These are phyloP conservation scores for Corniculantispora saksenae DNA, from an alignment of 2,329 filamentous ascomycete genomes.

Conservation along the genomic window DNA sequence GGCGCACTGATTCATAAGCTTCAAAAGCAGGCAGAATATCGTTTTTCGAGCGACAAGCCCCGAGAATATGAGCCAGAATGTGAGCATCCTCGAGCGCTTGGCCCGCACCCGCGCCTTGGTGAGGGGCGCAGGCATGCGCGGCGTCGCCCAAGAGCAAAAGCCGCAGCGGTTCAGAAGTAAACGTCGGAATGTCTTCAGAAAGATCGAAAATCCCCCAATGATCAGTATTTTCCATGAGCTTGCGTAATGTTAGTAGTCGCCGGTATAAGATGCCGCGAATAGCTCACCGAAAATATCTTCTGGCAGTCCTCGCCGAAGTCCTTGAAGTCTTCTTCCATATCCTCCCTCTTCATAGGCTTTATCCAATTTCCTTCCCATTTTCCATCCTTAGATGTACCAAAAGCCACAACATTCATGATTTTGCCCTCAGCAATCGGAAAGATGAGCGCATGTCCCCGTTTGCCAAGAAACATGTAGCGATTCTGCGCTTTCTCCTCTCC, in stretches of 20 bases:
- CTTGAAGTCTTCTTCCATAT: slow-evolving; percentile 14
- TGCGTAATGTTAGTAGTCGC: neutral
- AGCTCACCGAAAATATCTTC: slow-evolving; percentile 17
- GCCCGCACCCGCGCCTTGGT: slow-evolving; percentile 20
- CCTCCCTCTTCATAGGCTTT: slow-evolving; percentile 13
- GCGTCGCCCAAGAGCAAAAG: slow-evolving; percentile 21
- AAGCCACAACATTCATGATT: slow-evolving; percentile 57
- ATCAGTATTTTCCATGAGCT: slow-evolving; percentile 20
- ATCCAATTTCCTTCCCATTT: slow-evolving; percentile 18
- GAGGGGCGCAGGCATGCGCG: slow-evolving; percentile 22
- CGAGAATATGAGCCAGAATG: slow-evolving; percentile 18
- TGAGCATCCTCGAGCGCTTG: slow-evolving; percentile 21
- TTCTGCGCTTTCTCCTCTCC: slow-evolving; percentile 38
- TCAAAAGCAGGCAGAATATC: slow-evolving; percentile 13
- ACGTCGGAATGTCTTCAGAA: slow-evolving; percentile 16
- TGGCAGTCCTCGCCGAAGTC: slow-evolving; percentile 18
- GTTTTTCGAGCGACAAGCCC: slow-evolving; percentile 1
- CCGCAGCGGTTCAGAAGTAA: slow-evolving; percentile 9
- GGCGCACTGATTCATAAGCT: slow-evolving; percentile 16
- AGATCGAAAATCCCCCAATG: slow-evolving; percentile 19
- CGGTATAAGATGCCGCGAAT: neutral
- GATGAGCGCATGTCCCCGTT: slow-evolving; percentile 56
- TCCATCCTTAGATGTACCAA: slow-evolving; percentile 32
- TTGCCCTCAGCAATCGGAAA: slow-evolving; percentile 58
- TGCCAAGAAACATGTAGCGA: slow-evolving; percentile 40